Conservation (phyloP, 345 rosid species). For the Salix koriyanagi region DNA sequence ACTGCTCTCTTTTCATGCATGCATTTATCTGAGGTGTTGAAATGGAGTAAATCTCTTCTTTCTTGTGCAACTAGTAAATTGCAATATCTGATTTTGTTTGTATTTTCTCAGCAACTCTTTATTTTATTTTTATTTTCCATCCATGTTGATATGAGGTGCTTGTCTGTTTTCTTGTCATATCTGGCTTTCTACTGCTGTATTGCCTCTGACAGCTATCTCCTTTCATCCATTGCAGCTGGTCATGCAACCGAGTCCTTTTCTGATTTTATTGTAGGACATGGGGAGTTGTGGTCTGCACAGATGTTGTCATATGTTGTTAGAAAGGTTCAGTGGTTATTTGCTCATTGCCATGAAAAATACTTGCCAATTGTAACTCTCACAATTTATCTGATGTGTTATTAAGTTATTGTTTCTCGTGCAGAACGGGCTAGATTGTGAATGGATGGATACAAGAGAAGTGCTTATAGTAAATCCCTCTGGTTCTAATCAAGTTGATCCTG, state of each 20-base stretch:
- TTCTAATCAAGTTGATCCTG: conserved; percentile 95
- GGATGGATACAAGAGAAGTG: conserved; percentile 99
- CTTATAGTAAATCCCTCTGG: conserved; percentile 84
- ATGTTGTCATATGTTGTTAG: conserved; percentile 69
- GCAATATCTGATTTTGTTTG: not conserved
- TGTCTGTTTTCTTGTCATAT: not conserved
- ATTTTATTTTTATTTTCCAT: not conserved
- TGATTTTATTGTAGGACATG: conserved; percentile 93
- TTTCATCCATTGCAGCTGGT: conserved; percentile 56
- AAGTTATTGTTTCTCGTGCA: conserved; percentile 21
- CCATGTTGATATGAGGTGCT: not conserved
- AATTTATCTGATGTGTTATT: not conserved
- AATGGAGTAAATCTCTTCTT: not conserved
- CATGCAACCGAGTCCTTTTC: conserved; percentile 94
- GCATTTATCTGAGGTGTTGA: not conserved
- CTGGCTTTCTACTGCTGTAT: not conserved
- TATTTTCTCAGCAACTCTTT: not conserved
- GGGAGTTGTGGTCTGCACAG: conserved; percentile 98
- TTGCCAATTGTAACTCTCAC: not conserved
- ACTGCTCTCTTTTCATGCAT: not conserved
- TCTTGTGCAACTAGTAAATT: not conserved
- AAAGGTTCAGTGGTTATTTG: conserved; percentile 47
- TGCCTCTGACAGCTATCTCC: not conserved
- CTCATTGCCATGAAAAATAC: not conserved
- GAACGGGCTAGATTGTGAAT: conserved; percentile 71